phyloP scores from a whole-genome alignment of 352 stramenopile species.

The Pilasporangium apinafurcum region DNA sequence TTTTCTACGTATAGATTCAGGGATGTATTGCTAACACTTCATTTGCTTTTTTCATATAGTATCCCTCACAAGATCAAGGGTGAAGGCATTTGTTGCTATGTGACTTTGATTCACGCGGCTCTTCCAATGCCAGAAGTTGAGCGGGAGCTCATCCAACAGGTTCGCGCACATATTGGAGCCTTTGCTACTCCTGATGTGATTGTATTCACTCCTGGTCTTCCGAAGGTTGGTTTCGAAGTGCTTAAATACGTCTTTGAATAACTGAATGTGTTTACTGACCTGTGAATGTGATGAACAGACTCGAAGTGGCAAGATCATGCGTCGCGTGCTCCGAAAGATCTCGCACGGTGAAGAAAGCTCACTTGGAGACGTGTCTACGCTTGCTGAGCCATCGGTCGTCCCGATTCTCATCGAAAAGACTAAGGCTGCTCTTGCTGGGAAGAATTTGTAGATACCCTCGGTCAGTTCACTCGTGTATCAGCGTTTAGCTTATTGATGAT shows the following conservation, averaged over 20 bases:
- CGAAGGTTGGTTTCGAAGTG: slow-evolving; percentile 80
- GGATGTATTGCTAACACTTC: neutral
- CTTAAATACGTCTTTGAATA: neutral
- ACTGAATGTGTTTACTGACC: neutral
- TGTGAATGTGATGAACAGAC: slow-evolving; percentile 41
- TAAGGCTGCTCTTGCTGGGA: slow-evolving; percentile 57
- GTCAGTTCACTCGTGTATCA: too few species aligned
- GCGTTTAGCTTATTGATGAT: too few species aligned
- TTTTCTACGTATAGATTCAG: neutral
- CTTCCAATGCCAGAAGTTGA: slow-evolving; percentile 47
- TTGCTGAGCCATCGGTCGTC: slow-evolving; percentile 95
- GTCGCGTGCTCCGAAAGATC: slow-evolving; percentile 98
- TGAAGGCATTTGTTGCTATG: slow-evolving; percentile 94
- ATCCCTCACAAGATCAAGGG: slow-evolving; percentile 97
- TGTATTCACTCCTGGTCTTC: slow-evolving; percentile 86
- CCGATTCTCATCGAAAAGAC: slow-evolving; percentile 89
- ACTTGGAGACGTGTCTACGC: slow-evolving; percentile 95
- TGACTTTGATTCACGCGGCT: slow-evolving; percentile 87
- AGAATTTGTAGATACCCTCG: slow-evolving; percentile 53
- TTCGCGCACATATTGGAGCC: slow-evolving; percentile 92
- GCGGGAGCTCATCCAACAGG: slow-evolving; percentile 65
- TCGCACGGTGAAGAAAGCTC: slow-evolving; percentile 91
- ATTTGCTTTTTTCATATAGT: slow-evolving; percentile 2
- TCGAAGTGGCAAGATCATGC: slow-evolving; percentile 98
- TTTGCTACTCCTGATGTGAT: slow-evolving; percentile 97